Evolutionary conservation across 495 filamentous ascomycete genomes (phyloP), one percentile per base, ranked within the genome.

Genomic region (Xylaria intraflava): DNA sequence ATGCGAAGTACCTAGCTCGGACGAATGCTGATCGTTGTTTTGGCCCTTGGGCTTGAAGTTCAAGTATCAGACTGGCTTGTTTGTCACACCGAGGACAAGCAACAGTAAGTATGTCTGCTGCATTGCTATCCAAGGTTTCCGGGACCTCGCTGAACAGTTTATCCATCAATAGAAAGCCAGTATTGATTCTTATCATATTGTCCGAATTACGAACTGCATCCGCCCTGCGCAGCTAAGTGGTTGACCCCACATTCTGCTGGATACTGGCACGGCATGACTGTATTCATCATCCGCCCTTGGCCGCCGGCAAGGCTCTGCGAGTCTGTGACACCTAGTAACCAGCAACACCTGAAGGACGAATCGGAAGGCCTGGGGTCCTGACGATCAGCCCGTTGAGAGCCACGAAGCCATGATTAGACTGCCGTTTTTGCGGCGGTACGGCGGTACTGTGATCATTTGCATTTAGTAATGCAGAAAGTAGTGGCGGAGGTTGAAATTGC

Each of bases 351-450:
- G 6, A 46, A 24, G 20, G 38, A 49, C 52, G 52, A 55, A 55
- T 55, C 47, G 52, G 52, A 55, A 35, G 45, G 43, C 44, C 24
- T 14, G 52, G 10, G 33, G 45, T 36, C 52, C 52, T 55, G 52
- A 47, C 44, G 45, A 48, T 49, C 52, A 46, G 45, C 33, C 43
- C 31, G 31, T 6, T n/a, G 27, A 33, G 38, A 14, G 31, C 44
- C 35, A 27, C 40, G n/a, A n/a, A 24, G 40, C 31, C 51, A 39
- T 30, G 35, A 39, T 46, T 38, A 26, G 5, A 11, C 36, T 46
- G 39, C 38, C 50, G 8, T 45, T 22, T 16, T 39, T 20, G 16
- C 30, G 31, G 38, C 47, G 36, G 29, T 42, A 7, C 49, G 36
- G 43, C 49, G 33, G 29, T 27, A 17, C 11, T 16, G 16, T 6